These are phyloP conservation scores for Ophiorrhiza pumila DNA, from an alignment of 257 asterid species.

Conservation along the genomic window DNA sequence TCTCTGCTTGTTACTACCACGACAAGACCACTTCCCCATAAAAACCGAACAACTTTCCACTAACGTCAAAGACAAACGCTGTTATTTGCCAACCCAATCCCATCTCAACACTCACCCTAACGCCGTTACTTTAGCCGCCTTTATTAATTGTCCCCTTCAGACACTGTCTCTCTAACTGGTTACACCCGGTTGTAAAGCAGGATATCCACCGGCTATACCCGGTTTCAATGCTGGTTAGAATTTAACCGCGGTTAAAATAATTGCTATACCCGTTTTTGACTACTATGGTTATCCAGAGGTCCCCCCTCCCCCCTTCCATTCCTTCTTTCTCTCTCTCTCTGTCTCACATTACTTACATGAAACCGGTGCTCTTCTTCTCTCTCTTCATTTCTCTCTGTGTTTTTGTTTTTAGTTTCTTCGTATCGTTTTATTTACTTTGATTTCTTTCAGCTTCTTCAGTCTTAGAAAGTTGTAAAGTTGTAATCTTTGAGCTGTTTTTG, in stretches of 20 bases:
- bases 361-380: slow-evolving; percentile 6
- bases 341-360: slow-evolving; percentile 26
- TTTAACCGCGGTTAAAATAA: slow-evolving; percentile 33
- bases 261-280: slow-evolving; percentile 21
- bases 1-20: slow-evolving; percentile 54
- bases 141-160: slow-evolving; percentile 32
- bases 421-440: not conserved
- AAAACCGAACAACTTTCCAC: slow-evolving; percentile 33
- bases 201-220: slow-evolving; percentile 15
- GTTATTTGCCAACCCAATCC: slow-evolving; percentile 36
- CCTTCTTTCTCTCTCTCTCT: slow-evolving; percentile 5
- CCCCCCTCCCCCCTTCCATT: slow-evolving; percentile 7
- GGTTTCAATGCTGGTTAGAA: slow-evolving; percentile 18
- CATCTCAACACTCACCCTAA: slow-evolving; percentile 22
- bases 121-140: slow-evolving; percentile 30
- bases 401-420: not conserved
- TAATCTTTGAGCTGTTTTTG: slow-evolving; percentile 4
- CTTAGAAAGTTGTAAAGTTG: not conserved
- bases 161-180: slow-evolving; percentile 35
- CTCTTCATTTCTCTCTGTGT: slow-evolving; percentile 8
- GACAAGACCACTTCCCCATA: slow-evolving; percentile 60
- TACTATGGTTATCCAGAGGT: slow-evolving; percentile 30
- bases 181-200: slow-evolving; percentile 35
- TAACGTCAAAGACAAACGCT: slow-evolving; percentile 37
- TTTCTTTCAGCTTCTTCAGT: not conserved